Conservation (phyloP, 208 protist species). For the Zelonia costaricensis region DNA sequence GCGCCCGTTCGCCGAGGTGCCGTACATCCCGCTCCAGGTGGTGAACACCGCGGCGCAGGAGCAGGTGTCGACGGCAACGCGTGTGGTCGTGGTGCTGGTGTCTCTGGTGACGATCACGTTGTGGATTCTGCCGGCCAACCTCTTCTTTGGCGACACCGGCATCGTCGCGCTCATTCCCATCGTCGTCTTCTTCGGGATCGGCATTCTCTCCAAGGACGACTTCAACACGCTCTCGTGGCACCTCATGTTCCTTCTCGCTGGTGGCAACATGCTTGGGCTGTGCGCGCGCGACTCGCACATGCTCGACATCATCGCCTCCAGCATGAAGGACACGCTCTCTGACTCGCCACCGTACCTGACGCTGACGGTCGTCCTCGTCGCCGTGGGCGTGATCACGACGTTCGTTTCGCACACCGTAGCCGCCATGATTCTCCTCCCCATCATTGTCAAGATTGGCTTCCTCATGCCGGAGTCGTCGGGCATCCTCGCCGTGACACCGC, state of each 20-base stretch:
- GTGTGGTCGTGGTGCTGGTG: constrained; percentile 70
- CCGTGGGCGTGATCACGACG: constrained; percentile 83
- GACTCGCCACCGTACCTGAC: constrained; percentile 64
- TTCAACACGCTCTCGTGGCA: constrained; percentile 94
- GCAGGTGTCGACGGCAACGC: constrained; percentile 49
- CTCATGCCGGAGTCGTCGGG: constrained; percentile 61
- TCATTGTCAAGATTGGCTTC: constrained; percentile 91
- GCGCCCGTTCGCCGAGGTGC: constrained; percentile 86
- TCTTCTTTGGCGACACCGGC: constrained; percentile 91
- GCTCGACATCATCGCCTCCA: constrained; percentile 78
- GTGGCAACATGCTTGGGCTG: constrained; percentile 93
- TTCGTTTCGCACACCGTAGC: constrained; percentile 95
- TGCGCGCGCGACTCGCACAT: constrained; percentile 87
- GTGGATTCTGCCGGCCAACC: constrained; percentile 81
- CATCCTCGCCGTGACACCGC: constrained; percentile 62
- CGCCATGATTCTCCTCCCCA: constrained; percentile 92
- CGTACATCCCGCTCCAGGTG: constrained; percentile 86
- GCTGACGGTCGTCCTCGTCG: constrained; percentile 57
- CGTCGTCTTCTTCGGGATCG: constrained; percentile 92
- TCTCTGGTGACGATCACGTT: constrained; percentile 78
- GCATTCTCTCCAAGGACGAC: constrained; percentile 91
- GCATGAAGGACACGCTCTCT: constrained; percentile 61
- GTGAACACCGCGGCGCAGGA: constrained; percentile 60
- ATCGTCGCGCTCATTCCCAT: constrained; percentile 93
- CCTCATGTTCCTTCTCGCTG: constrained; percentile 92